Evolutionary conservation across 1,139 yeast genomes (phyloP).

Genomic region (Debaryomyces singareniensis): DNA sequence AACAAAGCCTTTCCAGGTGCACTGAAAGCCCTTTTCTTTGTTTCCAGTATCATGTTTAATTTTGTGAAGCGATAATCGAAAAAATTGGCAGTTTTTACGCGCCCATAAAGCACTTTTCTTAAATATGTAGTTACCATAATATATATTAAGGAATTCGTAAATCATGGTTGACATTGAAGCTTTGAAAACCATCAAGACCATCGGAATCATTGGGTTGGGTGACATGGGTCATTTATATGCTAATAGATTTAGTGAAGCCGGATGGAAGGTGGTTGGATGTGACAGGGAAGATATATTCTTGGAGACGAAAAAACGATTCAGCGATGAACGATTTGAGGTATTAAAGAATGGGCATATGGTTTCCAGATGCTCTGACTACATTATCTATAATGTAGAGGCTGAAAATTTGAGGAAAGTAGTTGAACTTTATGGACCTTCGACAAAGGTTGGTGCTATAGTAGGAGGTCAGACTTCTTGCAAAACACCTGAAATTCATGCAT

Average conservation of each 20-base stretch:
- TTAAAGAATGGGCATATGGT: conserved; percentile 75
- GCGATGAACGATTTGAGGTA: conserved; percentile 45
- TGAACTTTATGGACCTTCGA: conserved; percentile 71
- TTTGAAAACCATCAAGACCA: conserved; percentile 32
- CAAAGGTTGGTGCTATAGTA: conserved; percentile 81
- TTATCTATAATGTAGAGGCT: conserved; percentile 87
- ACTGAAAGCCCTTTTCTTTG: conserved; percentile 42
- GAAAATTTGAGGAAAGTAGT: conserved; percentile 73
- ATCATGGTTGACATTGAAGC: conserved; percentile 8
- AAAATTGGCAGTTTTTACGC: conserved; percentile 1
- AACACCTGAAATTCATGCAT: conserved; percentile 81
- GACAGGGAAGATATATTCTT: conserved; percentile 69
- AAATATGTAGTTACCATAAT: background rate
- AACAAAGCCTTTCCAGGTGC: conserved; percentile 94
- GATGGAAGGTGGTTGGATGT: conserved; percentile 90
- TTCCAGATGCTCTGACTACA: conserved; percentile 71
- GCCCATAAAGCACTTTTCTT: background rate
- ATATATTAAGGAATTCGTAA: conserved; percentile 1
- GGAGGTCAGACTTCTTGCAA: conserved; percentile 99
- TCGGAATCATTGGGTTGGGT: conserved; percentile 93
- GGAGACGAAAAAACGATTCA: conserved; percentile 34
- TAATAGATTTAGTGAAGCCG: conserved; percentile 65
- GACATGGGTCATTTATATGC: conserved; percentile 96
- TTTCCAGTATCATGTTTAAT: background rate
- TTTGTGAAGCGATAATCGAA: background rate